Evolutionary conservation across 2,329 filamentous ascomycete species (phyloP).

Genomic region (Stagonosporopsis chrysanthemi): DNA sequence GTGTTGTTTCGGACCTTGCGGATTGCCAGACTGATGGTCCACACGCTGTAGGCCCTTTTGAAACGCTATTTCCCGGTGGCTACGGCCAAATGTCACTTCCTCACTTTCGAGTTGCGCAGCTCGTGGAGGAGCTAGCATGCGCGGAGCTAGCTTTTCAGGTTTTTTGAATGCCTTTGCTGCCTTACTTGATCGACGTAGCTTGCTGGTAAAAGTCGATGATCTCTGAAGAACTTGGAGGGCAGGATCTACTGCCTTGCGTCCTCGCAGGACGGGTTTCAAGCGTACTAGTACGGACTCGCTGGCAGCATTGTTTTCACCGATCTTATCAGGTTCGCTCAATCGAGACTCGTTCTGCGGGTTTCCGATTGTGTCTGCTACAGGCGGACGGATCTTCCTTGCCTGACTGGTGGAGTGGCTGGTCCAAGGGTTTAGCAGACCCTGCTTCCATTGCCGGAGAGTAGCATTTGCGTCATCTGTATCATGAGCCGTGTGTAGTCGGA

Average conservation of each 20-base stretch:
- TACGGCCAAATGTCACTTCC: slow-evolving; percentile 47
- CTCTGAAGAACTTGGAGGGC: slow-evolving; percentile 25
- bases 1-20: slow-evolving; percentile 16
- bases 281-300: neutral
- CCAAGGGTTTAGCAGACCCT: slow-evolving; percentile 48
- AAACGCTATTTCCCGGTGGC: slow-evolving; percentile 50
- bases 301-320: neutral
- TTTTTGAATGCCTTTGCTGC: neutral
- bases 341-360: slow-evolving; percentile 27
- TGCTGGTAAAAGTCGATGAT: slow-evolving; percentile 1
- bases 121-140: slow-evolving; percentile 31
- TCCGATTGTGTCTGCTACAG: slow-evolving; percentile 27
- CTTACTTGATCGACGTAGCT: slow-evolving; percentile 5
- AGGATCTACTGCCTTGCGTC: slow-evolving; percentile 7
- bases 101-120: slow-evolving; percentile 54
- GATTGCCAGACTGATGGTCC: slow-evolving; percentile 36
- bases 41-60: slow-evolving; percentile 39
- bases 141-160: neutral
- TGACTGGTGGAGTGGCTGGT: slow-evolving; percentile 2
- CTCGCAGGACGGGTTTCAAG: neutral
- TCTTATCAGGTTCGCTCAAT: neutral
- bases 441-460: slow-evolving; percentile 60
- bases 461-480: slow-evolving; percentile 64
- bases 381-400: slow-evolving; percentile 14
- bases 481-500: slow-evolving; percentile 59